phyloP scores from a whole-genome alignment of 2,329 filamentous ascomycete species.

The Apiospora phragmitis region DNA sequence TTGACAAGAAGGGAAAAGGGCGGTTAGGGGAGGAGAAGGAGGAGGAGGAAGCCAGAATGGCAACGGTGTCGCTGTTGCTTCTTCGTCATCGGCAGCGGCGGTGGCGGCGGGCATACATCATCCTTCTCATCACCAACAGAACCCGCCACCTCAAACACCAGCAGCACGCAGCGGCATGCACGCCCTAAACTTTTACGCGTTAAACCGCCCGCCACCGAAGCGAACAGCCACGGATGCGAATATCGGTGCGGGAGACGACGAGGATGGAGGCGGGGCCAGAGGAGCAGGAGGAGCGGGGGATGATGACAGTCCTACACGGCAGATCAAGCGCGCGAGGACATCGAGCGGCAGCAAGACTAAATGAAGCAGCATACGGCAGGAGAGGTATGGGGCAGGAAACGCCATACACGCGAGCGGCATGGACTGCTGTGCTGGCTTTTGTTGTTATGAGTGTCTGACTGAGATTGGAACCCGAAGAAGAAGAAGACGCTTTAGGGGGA shows the following conservation, averaged over 20 bases:
- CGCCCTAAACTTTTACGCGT: neutral
- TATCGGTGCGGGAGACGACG: neutral
- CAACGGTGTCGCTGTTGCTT: neutral
- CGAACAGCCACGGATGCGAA: neutral
- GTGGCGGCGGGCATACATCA: neutral
- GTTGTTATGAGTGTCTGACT: neutral
- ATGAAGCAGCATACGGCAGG: neutral
- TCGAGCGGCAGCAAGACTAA: neutral
- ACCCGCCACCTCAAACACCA: neutral
- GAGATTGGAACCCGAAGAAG: neutral
- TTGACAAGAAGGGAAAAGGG: no score
- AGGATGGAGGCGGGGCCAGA: neutral
- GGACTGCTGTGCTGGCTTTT: neutral
- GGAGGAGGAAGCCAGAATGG: neutral
- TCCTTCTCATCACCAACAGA: neutral
- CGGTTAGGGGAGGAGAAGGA: no score
- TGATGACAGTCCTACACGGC: neutral
- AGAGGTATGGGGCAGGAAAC: neutral
- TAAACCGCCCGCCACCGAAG: neutral
- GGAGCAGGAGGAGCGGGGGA: neutral
- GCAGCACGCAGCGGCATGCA: neutral
- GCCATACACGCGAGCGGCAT: neutral
- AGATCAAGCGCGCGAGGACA: neutral
- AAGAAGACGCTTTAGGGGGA: neutral
- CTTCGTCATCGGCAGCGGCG: neutral